Conservation (phyloP, 2,329 filamentous ascomycete genomes). For the Penicillium sp. region DNA sequence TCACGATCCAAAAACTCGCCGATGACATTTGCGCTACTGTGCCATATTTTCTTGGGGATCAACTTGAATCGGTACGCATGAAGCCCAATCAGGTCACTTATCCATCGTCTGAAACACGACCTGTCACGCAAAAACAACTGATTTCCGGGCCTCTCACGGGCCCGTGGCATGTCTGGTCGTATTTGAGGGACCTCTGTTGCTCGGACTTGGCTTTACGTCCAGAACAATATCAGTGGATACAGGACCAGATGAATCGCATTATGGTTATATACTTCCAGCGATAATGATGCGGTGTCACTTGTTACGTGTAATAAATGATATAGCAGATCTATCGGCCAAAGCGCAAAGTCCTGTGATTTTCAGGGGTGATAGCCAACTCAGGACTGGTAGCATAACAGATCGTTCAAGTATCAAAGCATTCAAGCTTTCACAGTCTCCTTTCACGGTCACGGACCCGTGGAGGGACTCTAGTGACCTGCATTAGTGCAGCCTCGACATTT, state of each 20-base stretch:
- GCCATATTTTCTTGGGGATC: constrained; percentile 33
- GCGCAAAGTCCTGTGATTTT: too few relatives aligned
- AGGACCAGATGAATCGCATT: constrained; percentile 27
- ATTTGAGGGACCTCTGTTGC: constrained; percentile 24
- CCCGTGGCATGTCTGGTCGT: constrained; percentile 28
- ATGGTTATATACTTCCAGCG: constrained; percentile 30
- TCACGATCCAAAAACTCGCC: constrained; percentile 22
- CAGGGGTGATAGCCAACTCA: too few relatives aligned
- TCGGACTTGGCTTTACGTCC: constrained; percentile 22
- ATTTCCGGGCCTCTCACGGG: constrained; percentile 32
- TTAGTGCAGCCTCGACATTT: too few relatives aligned
- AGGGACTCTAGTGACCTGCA: too few relatives aligned
- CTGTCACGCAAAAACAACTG: constrained; percentile 21
- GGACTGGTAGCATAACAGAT: too few relatives aligned
- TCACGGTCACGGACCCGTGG: too few relatives aligned
- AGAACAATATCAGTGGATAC: constrained; percentile 27
- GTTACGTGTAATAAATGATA: not conserved
- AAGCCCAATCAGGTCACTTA: constrained; percentile 27
- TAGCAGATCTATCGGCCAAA: not conserved
- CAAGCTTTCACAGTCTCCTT: too few relatives aligned
- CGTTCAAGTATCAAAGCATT: too few relatives aligned
- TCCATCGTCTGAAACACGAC: constrained; percentile 25
- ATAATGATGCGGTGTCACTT: not conserved
- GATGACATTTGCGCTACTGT: constrained; percentile 33
- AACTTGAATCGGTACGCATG: constrained; percentile 27